A percentile compares a stretch with the other conserved stretches of the same genome.
Evolutionary conservation across 2,329 filamentous ascomycete species (phyloP).

Genomic region (Diaporthe sp.): DNA sequence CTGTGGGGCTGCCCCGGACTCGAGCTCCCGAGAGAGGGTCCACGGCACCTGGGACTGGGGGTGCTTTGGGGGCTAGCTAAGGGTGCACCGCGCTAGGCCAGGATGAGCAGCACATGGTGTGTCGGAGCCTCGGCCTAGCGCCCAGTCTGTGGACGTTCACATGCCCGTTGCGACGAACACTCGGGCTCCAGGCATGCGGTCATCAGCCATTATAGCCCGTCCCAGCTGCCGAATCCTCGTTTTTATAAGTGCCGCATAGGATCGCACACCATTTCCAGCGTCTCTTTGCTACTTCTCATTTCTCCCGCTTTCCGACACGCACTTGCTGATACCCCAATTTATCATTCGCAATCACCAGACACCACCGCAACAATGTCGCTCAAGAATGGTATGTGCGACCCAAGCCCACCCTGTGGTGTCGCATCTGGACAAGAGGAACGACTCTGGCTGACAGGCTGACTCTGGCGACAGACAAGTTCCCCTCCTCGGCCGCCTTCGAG

Average conservation of each 20-base stretch:
- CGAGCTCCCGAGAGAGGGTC: neutral
- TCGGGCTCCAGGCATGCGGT: slow-evolving; percentile 20
- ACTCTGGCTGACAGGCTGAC: slow-evolving; percentile 10
- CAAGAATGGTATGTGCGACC: slow-evolving; percentile 72
- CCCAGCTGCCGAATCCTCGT: slow-evolving; percentile 3
- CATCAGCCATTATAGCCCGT: slow-evolving; percentile 16
- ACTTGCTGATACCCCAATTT: neutral
- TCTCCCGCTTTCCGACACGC: neutral
- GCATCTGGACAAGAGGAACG: neutral
- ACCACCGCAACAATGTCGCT: slow-evolving; percentile 72
- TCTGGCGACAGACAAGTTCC: slow-evolving; percentile 76
- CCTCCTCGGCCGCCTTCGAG: slow-evolving; percentile 92
- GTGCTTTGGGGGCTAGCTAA: neutral
- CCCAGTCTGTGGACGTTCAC: slow-evolving; percentile 35
- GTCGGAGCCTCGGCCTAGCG: slow-evolving; percentile 36
- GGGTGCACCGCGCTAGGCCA: slow-evolving; percentile 24
- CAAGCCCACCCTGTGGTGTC: neutral
- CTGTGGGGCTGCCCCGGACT: slow-evolving; percentile 16
- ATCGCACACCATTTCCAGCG: neutral
- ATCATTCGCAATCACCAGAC: neutral
- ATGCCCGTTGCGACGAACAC: slow-evolving; percentile 27
- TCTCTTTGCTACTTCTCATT: neutral
- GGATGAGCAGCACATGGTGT: slow-evolving; percentile 32
- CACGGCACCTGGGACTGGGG: neutral
- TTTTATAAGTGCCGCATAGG: neutral